Evolutionary conservation across 1,139 yeast genomes (phyloP).

Genomic region (Hansenula sp.): DNA sequence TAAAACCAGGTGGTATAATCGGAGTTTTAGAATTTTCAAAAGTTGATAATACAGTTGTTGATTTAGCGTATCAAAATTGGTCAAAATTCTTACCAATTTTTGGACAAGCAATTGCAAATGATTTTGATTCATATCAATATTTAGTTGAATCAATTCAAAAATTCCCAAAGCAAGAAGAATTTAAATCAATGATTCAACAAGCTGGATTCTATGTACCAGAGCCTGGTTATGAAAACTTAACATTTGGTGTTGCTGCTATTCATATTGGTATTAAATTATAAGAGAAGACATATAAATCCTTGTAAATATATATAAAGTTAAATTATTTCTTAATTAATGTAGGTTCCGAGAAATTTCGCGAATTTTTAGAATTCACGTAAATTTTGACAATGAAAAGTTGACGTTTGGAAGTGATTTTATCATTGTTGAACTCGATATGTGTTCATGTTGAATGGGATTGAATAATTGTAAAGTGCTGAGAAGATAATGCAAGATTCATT

Average conservation of each 20-base stretch:
- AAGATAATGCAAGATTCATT: conserved; percentile 21
- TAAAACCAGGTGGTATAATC: conserved; percentile 98
- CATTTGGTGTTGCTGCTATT: conserved; percentile 96
- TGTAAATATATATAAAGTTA: neutral
- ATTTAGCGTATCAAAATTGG: conserved; percentile 78
- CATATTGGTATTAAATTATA: conserved; percentile 89
- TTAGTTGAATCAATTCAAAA: conserved; percentile 89
- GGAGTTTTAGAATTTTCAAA: conserved; percentile 95
- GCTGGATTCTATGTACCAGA: conserved; percentile 94
- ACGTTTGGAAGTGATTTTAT: too few species aligned
- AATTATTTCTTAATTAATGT: too few species aligned
- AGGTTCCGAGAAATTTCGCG: too few species aligned
- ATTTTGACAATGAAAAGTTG: conserved; percentile 21
- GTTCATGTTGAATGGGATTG: too few species aligned
- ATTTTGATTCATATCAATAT: conserved; percentile 92
- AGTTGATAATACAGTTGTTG: conserved; percentile 76
- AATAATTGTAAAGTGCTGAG: too few species aligned
- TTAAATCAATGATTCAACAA: conserved; percentile 86
- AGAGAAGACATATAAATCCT: conserved; percentile 21
- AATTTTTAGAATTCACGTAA: neutral
- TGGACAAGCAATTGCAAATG: conserved; percentile 95
- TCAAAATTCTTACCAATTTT: conserved; percentile 85
- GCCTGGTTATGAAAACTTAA: conserved; percentile 87
- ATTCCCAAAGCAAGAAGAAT: conserved; percentile 90
- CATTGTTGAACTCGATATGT: too few species aligned